Conservation (phyloP, 129 eudicot species). For the Flaveria sonorensis region DNA sequence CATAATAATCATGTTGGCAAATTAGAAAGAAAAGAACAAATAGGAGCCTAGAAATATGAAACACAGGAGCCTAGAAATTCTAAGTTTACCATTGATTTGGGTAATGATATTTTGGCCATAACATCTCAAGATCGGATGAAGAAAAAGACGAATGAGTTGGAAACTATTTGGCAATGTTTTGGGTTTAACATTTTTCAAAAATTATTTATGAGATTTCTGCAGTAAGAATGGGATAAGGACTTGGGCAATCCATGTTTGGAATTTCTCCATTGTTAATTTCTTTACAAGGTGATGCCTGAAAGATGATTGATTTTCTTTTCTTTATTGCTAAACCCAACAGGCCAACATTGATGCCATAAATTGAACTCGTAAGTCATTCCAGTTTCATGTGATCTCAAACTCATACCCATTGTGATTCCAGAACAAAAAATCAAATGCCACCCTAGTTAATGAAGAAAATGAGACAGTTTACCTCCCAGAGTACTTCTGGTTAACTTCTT, state of each 20-base stretch:
- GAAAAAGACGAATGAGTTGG: not conserved
- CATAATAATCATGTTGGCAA: not conserved
- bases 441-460: not conserved
- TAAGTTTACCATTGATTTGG: not conserved
- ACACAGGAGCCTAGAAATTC: not conserved
- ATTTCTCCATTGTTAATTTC: not conserved
- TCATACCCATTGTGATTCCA: not conserved
- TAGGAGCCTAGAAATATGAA: not conserved
- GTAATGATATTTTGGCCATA: not conserved
- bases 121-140: not conserved
- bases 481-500: constrained; percentile 64
- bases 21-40: not conserved
- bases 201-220: not conserved
- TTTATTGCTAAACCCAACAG: not conserved
- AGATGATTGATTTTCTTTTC: not conserved
- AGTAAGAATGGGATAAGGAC: not conserved
- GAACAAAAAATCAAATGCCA: not conserved
- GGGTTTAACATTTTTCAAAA: not conserved
- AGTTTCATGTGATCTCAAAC: not conserved
- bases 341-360: not conserved
- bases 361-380: not conserved
- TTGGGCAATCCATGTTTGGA: too few relatives aligned
- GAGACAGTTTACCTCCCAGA: constrained; percentile 63
- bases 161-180: too few relatives aligned
- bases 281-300: not conserved